phyloP scores from a whole-genome alignment of 805 yeast species.

The Candida schatavii region DNA sequence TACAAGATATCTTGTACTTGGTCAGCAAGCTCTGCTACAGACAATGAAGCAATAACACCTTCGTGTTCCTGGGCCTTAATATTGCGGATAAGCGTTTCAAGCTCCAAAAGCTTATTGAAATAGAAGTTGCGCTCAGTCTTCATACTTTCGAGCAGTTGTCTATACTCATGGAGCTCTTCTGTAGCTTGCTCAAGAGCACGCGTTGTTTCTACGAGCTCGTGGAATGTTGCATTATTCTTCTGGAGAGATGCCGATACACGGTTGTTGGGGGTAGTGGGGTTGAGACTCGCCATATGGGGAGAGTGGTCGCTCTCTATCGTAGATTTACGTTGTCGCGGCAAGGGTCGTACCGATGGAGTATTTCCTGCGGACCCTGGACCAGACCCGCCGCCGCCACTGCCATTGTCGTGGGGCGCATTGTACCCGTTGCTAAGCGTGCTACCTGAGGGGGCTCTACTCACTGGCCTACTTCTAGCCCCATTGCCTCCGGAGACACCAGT shows the following conservation, averaged over 20 bases:
- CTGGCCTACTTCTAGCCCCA: constrained; percentile 8
- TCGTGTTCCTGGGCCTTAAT: constrained; percentile 22
- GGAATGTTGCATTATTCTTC: constrained; percentile 26
- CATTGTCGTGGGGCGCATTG: neutral
- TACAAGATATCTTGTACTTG: constrained; percentile 76
- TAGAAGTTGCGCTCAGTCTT: constrained; percentile 88
- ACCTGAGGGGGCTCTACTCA: constrained; percentile 11
- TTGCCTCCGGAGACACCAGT: constrained; percentile 6
- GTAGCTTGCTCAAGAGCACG: constrained; percentile 36
- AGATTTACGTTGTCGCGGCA: constrained; percentile 2
- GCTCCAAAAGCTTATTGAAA: constrained; percentile 82
- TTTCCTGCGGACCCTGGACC: neutral
- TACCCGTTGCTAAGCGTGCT: constrained; percentile 1
- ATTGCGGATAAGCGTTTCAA: constrained; percentile 75
- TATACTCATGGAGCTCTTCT: constrained; percentile 57
- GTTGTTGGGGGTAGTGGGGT: constrained; percentile 4
- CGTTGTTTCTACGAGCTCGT: constrained; percentile 48
- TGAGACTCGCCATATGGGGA: neutral
- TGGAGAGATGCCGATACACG: neutral
- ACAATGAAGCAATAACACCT: constrained; percentile 16
- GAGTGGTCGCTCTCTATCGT: neutral
- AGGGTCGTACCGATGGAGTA: neutral
- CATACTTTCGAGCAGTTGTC: constrained; percentile 59
- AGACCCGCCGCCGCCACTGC: neutral
- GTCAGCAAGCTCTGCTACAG: constrained; percentile 29